Evolutionary conservation across 108 stramenopile genomes (phyloP).

Genomic region (Skeletonema marinoi): DNA sequence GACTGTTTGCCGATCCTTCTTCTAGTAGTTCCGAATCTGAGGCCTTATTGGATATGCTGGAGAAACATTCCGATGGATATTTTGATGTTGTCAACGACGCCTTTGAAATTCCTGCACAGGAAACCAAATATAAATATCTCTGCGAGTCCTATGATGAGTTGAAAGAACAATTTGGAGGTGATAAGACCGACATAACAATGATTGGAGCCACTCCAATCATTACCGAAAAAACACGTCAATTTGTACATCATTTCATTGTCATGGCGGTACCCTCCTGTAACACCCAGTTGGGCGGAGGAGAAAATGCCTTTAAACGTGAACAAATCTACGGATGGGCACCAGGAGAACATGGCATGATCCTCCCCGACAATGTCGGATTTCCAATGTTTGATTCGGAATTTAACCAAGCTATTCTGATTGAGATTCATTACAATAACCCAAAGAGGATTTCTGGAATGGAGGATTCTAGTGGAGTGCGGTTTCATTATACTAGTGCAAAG

Average conservation of each 20-base stretch:
- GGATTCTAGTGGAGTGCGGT: conserved; percentile 58
- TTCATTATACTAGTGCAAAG: conserved; percentile 46
- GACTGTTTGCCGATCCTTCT: conserved; percentile 30
- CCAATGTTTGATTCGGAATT: conserved; percentile 40
- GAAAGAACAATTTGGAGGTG: conserved; percentile 8
- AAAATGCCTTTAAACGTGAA: not conserved
- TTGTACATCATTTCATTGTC: conserved; percentile 53
- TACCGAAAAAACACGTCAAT: conserved; percentile 10
- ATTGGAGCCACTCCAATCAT: conserved; percentile 7
- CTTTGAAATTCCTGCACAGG: conserved; percentile 33
- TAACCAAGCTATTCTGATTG: conserved; percentile 16
- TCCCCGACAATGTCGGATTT: conserved; percentile 55
- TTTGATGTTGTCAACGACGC: conserved; percentile 31
- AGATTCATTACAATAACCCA: conserved; percentile 65
- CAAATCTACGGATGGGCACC: conserved; percentile 57
- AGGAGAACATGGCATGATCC: conserved; percentile 28
- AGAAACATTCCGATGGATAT: conserved; percentile 28
- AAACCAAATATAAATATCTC: conserved; percentile 49
- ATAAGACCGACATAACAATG: conserved; percentile 4
- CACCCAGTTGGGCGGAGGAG: too few relatives aligned
- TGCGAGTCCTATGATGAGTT: conserved; percentile 48
- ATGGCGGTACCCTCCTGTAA: not conserved
- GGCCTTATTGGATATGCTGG: conserved; percentile 23
- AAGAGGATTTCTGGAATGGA: conserved; percentile 10
- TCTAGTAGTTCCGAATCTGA: not conserved